Evolutionary conservation across 2,329 filamentous ascomycete species (phyloP).

Genomic region (Paecilomyces sp.): DNA sequence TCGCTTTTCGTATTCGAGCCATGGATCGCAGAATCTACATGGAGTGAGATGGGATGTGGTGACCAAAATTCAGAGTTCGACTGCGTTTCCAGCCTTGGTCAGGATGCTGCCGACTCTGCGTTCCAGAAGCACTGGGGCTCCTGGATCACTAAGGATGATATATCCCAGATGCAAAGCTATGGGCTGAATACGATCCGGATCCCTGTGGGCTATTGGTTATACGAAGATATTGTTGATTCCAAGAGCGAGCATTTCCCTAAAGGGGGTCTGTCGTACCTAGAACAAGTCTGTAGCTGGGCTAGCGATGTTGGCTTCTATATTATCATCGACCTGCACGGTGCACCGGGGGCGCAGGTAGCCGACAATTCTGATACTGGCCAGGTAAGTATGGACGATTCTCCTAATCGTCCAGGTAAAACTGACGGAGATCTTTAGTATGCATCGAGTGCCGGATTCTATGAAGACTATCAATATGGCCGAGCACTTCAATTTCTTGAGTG

Average conservation of each 20-base stretch:
- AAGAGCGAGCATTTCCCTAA: slow-evolving; percentile 46
- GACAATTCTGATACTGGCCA: slow-evolving; percentile 44
- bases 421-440: slow-evolving; percentile 19
- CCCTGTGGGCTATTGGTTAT: slow-evolving; percentile 51
- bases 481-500: slow-evolving; percentile 50
- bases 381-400: slow-evolving; percentile 8
- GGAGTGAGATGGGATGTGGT: slow-evolving; percentile 43
- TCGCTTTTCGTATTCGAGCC: slow-evolving; percentile 48
- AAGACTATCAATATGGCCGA: slow-evolving; percentile 50
- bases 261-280: slow-evolving; percentile 42
- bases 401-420: neutral
- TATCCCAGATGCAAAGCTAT: slow-evolving; percentile 42
- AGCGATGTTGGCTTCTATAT: slow-evolving; percentile 46
- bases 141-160: slow-evolving; percentile 45
- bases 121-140: slow-evolving; percentile 46
- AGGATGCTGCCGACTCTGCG: slow-evolving; percentile 38
- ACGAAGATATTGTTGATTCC: slow-evolving; percentile 42
- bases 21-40: slow-evolving; percentile 44
- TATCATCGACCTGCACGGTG: slow-evolving; percentile 48
- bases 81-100: slow-evolving; percentile 44
- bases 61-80: slow-evolving; percentile 46
- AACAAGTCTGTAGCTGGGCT: slow-evolving; percentile 42
- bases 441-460: slow-evolving; percentile 47
- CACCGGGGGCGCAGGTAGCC: slow-evolving; percentile 42
- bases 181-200: slow-evolving; percentile 50